phyloP scores from a whole-genome alignment of 2,329 filamentous ascomycete genomes.

The Aspergillus cejpii region DNA sequence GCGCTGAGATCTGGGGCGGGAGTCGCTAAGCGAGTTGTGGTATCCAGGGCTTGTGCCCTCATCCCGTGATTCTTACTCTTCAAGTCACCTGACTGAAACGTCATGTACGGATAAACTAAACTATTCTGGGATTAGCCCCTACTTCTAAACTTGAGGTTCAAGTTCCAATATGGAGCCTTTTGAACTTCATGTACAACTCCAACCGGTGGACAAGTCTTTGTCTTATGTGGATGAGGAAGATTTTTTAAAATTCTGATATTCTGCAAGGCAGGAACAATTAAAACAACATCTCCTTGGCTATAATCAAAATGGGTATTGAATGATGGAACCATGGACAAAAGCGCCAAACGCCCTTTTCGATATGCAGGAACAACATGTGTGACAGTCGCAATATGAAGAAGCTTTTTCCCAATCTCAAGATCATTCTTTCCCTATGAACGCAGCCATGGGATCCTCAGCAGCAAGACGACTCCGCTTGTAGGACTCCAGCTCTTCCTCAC shows the following conservation, averaged over 20 bases:
- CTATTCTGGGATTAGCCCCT: background rate
- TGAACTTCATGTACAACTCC: too few species aligned
- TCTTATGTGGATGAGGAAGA: too few species aligned
- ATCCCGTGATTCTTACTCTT: conserved; percentile 21
- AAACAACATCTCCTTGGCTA: background rate
- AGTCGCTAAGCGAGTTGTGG: conserved; percentile 41
- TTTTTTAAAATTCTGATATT: too few species aligned
- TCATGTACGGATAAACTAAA: background rate
- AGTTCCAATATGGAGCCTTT: too few species aligned
- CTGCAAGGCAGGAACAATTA: too few species aligned
- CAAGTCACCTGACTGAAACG: conserved; percentile 10
- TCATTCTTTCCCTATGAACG: conserved; percentile 62
- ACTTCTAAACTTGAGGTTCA: too few species aligned
- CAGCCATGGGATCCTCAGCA: conserved; percentile 81
- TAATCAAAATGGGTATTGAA: background rate
- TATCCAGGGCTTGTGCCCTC: conserved; percentile 32
- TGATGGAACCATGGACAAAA: conserved; percentile 1
- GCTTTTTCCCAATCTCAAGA: background rate
- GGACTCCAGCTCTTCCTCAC: conserved; percentile 78
- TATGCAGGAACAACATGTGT: conserved; percentile 2
- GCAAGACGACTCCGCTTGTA: conserved; percentile 70
- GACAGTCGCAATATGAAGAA: background rate
- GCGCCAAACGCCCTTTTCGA: conserved; percentile 6
- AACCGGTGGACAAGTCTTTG: too few species aligned
- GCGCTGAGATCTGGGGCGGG: conserved; percentile 27